These are phyloP conservation scores for Aspergillus transmontanensis DNA, from an alignment of 2,329 filamentous ascomycete species.

Conservation along the genomic window DNA sequence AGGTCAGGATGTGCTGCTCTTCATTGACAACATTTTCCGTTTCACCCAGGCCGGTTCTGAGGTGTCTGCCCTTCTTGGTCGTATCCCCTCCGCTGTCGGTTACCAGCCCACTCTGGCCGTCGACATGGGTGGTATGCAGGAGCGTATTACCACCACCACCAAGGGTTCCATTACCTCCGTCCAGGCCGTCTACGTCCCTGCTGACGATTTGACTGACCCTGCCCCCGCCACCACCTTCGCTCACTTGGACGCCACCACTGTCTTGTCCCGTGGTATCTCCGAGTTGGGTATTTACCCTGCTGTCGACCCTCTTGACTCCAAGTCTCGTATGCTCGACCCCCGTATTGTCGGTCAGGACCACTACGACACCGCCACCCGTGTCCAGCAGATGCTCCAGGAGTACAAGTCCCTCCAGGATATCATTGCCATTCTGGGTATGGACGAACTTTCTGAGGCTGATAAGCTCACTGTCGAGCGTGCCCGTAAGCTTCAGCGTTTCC, in stretches of 20 bases:
- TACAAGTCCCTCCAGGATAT: slow-evolving; percentile 99
- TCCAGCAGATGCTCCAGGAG: slow-evolving; percentile 99
- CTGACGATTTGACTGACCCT: slow-evolving; percentile 99
- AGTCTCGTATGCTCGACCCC: slow-evolving; percentile 98
- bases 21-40: slow-evolving; percentile 99
- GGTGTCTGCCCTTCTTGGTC: slow-evolving; percentile 97
- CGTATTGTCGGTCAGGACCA: slow-evolving; percentile 98
- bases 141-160: slow-evolving; percentile 99
- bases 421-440: slow-evolving; percentile 99
- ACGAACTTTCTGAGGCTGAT: slow-evolving; percentile 97
- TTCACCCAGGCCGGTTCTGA: slow-evolving; percentile 99
- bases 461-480: slow-evolving; percentile 99
- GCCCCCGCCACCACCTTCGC: slow-evolving; percentile 99
- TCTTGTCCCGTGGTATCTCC: slow-evolving; percentile 99
- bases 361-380: slow-evolving; percentile 90
- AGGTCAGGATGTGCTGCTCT: slow-evolving; percentile 96
- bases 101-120: slow-evolving; percentile 98
- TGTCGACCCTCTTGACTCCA: slow-evolving; percentile 99
- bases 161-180: slow-evolving; percentile 99
- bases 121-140: slow-evolving; percentile 99
- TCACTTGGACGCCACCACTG: slow-evolving; percentile 99
- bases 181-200: slow-evolving; percentile 99
- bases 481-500: slow-evolving; percentile 99
- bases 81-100: slow-evolving; percentile 99
- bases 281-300: slow-evolving; percentile 99